A percentile compares a stretch with the other conserved stretches of the same genome.
Evolutionary conservation across 2,329 filamentous ascomycete genomes (phyloP).

Genomic region (Aplosporella prunicola): DNA sequence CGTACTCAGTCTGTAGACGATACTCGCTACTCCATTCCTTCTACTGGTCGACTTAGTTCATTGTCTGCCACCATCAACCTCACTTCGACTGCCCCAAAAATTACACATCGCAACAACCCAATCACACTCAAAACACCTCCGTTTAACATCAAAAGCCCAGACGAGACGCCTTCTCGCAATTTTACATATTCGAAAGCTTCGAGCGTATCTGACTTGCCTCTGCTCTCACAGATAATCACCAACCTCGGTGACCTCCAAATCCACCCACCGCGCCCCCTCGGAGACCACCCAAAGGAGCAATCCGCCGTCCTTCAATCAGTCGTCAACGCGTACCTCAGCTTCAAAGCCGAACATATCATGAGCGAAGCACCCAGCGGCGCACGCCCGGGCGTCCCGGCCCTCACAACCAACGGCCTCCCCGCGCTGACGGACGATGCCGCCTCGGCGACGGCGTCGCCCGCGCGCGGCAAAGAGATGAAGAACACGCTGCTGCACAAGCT

Average conservation of each 20-base stretch:
- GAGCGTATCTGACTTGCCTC: no score
- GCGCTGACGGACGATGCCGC: conserved; percentile 51
- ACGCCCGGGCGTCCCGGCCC: conserved; percentile 17
- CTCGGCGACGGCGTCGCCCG: conserved; percentile 56
- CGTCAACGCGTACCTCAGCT: conserved; percentile 10
- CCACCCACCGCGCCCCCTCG: neutral
- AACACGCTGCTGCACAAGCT: conserved; percentile 36
- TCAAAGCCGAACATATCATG: conserved; percentile 16
- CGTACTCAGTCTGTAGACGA: no score
- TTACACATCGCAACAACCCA: no score
- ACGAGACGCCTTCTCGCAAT: no score
- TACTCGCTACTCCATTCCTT: no score
- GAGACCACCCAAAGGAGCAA: conserved; percentile 1
- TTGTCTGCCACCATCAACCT: no score
- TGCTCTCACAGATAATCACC: conserved; percentile 1
- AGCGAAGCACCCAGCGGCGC: conserved; percentile 17
- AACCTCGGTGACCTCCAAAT: conserved; percentile 1
- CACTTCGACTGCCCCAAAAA: no score
- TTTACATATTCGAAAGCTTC: no score
- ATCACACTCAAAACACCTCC: no score
- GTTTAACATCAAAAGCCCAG: no score
- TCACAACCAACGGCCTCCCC: conserved; percentile 42
- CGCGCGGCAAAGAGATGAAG: conserved; percentile 68
- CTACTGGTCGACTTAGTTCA: no score
- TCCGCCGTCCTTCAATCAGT: conserved; percentile 12